These are phyloP conservation scores for Lactuca sativa DNA, from an alignment of 129 eudicot species.

Conservation along the genomic window DNA sequence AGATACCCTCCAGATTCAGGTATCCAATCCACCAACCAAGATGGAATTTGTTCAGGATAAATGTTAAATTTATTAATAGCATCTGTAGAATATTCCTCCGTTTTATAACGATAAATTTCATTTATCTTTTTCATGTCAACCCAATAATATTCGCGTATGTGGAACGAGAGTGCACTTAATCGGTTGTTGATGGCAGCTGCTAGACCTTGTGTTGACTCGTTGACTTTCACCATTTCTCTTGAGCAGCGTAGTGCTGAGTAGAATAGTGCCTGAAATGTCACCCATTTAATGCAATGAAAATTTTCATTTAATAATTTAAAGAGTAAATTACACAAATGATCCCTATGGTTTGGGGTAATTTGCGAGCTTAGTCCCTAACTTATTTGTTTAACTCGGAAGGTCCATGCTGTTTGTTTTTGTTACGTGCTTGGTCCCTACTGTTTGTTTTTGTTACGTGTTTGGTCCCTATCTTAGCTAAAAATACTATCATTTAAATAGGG, in stretches of 20 bases:
- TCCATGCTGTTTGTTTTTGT: too few relatives aligned
- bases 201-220: constrained; percentile 60
- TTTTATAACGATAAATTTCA: constrained; percentile 84
- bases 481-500: too few relatives aligned
- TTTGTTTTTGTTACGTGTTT: too few relatives aligned
- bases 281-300: too few relatives aligned
- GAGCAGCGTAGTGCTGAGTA: constrained; percentile 90
- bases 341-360: too few relatives aligned
- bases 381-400: too few relatives aligned
- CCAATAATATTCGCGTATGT: constrained; percentile 92
- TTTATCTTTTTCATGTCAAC: constrained; percentile 79
- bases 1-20: constrained; percentile 86
- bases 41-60: constrained; percentile 86
- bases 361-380: too few relatives aligned
- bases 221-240: constrained; percentile 69
- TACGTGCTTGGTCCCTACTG: too few relatives aligned
- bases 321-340: too few relatives aligned
- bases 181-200: constrained; percentile 77
- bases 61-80: constrained; percentile 88
- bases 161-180: constrained; percentile 77
- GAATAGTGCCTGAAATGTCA: constrained; percentile 56
- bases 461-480: too few relatives aligned
- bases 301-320: too few relatives aligned
- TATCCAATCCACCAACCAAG: constrained; percentile 91
- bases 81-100: constrained; percentile 88